Percentiles rank a stretch among this genome's conserved stretches.
Conservation (phyloP, 108 stramenopile genomes). For the Cyclotella choctawhatcheeana region DNA sequence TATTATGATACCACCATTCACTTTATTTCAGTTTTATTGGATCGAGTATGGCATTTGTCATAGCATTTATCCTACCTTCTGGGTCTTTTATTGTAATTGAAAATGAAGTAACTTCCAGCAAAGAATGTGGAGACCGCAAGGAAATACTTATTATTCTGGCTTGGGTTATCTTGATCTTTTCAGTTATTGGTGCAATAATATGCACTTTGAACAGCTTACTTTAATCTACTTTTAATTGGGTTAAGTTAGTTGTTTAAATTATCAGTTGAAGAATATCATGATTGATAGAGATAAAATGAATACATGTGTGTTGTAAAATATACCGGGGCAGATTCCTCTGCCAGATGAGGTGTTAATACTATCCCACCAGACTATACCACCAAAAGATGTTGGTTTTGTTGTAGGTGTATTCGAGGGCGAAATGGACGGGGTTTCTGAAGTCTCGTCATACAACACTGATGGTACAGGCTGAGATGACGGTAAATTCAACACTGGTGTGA, state of each 20-base stretch:
- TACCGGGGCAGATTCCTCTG: too few relatives aligned
- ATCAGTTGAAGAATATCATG: too few relatives aligned
- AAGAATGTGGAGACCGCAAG: conserved; percentile 16
- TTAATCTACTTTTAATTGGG: too few relatives aligned
- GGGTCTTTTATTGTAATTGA: conserved; percentile 50
- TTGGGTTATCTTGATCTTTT: conserved; percentile 44
- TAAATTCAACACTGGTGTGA: background rate
- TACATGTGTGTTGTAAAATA: background rate
- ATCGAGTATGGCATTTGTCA: conserved; percentile 72
- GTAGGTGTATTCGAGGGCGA: background rate
- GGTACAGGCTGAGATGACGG: background rate
- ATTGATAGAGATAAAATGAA: background rate
- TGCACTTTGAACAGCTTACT: conserved; percentile 53
- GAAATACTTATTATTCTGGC: conserved; percentile 23
- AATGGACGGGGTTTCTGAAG: background rate
- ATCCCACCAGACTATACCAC: conserved; percentile 11
- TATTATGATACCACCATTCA: too few relatives aligned
- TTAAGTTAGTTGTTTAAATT: too few relatives aligned
- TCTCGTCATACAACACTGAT: background rate
- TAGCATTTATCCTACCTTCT: conserved; percentile 75
- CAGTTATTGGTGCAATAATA: conserved; percentile 28
- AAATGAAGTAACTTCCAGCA: conserved; percentile 17
- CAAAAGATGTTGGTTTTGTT: conserved; percentile 9
- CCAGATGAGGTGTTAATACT: background rate
- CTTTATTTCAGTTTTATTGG: conserved; percentile 53